Percentiles rank a stretch among this genome's conserved stretches.
These are phyloP conservation scores for Torulaspora maleeae DNA, from an alignment of 805 yeast species.

Conservation along the genomic window DNA sequence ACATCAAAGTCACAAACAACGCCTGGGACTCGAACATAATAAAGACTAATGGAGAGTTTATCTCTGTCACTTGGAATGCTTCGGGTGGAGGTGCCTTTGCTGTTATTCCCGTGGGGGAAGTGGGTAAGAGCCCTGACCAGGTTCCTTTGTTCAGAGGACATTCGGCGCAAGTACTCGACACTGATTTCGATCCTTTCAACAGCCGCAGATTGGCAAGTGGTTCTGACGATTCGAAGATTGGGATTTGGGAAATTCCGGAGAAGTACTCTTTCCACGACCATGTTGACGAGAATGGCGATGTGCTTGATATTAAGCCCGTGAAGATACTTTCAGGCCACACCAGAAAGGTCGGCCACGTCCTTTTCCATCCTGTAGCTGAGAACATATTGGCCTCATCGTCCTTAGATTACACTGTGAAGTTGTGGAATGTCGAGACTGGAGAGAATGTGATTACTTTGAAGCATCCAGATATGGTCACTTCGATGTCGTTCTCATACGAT, in stretches of 20 bases:
- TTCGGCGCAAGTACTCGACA: slow-evolving; percentile 90
- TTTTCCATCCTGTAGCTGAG: slow-evolving; percentile 83
- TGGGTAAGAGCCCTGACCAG: slow-evolving; percentile 89
- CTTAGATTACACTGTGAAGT: slow-evolving; percentile 81
- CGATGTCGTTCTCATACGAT: slow-evolving; percentile 84
- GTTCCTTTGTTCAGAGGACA: slow-evolving; percentile 95
- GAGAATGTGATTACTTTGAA: slow-evolving; percentile 64
- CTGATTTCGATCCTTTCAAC: slow-evolving; percentile 92
- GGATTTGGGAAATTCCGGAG: slow-evolving; percentile 83
- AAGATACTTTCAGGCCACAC: slow-evolving; percentile 78
- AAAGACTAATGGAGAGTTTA: slow-evolving; percentile 78
- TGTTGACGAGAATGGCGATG: slow-evolving; percentile 49
- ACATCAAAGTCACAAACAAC: slow-evolving; percentile 69
- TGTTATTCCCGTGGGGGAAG: slow-evolving; percentile 77
- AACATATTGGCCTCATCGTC: slow-evolving; percentile 87
- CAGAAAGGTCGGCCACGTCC: slow-evolving; percentile 89
- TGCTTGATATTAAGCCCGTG: slow-evolving; percentile 66
- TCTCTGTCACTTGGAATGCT: slow-evolving; percentile 87
- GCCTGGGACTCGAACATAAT: slow-evolving; percentile 96
- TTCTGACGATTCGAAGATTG: slow-evolving; percentile 76
- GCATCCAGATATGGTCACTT: slow-evolving; percentile 90
- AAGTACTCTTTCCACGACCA: slow-evolving; percentile 68
- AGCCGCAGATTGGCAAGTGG: slow-evolving; percentile 69
- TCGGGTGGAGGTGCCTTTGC: slow-evolving; percentile 99
- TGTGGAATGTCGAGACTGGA: slow-evolving; percentile 84